Base-by-base conservation (phyloP, 495 filamentous ascomycete genomes). In the Letharia columbiana region DNA sequence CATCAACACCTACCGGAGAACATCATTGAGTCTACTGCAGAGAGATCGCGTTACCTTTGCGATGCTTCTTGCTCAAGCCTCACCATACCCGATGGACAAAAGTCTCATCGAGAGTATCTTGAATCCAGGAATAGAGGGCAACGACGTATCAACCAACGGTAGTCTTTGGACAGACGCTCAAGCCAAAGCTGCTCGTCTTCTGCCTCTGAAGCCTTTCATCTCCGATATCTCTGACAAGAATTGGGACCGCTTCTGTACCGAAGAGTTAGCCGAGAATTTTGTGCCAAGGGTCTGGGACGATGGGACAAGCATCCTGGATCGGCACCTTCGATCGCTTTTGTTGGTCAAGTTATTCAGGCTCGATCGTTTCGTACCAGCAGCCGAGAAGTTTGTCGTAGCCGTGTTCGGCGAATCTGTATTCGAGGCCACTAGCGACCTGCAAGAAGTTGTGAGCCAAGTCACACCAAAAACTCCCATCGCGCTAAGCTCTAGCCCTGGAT, bases 331-430 rank as follows among this genome's bases (percentile, higher is more conserved):
- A 59, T 90, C 90, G 20, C 81, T 99, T 52, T 79, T 98, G 10
- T 83, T 98, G 47, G 84, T 98, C 77, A 98, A 96, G 72, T 82
- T 97, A 40, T 96, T 96, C 82, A 89, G 94, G 59, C 85, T 98
- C 66, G 94, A 99, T 76, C 86, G 94, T 31, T 95, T 98, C 71
- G 91, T 99, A 11, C 94, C 94, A 0, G 85, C 89, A 56, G 91
- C 90, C 2, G 92, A 98, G 75, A 87, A 86, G 37, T 98, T 98
- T 73, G 88, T 94, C 20, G 84, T 84, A n/a, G 84, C 86, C 44
- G 87, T 97, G 12, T 97, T 99, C 72, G 95, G 95, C n/a, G 78
- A 85, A 59, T 85, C 86, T 49, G 75, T 98, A 20, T 84, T 96
- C 62, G 90, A 96, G 64, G 85, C 85, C 57, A 87, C 85, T 60